Conservation (phyloP, 306 rosid genomes). For the Glycine tomentella region DNA sequence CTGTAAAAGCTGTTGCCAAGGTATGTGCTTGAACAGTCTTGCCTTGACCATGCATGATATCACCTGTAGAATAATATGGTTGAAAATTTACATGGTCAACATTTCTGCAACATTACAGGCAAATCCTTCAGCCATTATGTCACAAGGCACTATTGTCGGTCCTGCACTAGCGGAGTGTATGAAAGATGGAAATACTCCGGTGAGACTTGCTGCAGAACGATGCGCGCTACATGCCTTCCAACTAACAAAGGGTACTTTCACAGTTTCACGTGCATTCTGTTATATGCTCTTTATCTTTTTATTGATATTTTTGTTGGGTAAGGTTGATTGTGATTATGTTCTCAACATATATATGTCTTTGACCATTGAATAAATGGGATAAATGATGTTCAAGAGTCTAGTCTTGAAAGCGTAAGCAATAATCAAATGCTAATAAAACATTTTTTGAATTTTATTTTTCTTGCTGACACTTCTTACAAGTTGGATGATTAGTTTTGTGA, state of each 20-base stretch:
- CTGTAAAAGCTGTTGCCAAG: conserved; percentile 84
- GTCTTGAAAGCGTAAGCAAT: conserved; percentile 5
- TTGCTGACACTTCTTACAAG: background rate
- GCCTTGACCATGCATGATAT: background rate
- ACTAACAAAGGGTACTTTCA: conserved; percentile 73
- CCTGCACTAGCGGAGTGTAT: conserved; percentile 87
- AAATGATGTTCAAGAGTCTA: conserved; percentile 20
- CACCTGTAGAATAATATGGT: conserved; percentile 1
- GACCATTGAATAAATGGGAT: background rate
- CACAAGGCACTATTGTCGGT: conserved; percentile 64
- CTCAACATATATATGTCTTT: background rate
- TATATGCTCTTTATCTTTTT: conserved; percentile 10
- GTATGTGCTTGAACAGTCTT: conserved; percentile 53
- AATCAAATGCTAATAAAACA: background rate
- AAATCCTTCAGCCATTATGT: conserved; percentile 63
- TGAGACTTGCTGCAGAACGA: conserved; percentile 96
- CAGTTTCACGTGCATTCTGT: conserved; percentile 42
- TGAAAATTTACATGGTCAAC: conserved; percentile 14
- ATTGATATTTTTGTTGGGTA: background rate
- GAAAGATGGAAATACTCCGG: conserved; percentile 89
- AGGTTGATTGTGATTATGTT: conserved; percentile 9
- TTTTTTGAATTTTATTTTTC: background rate
- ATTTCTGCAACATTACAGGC: conserved; percentile 61
- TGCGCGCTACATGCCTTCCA: conserved; percentile 83
- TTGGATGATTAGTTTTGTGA: conserved; percentile 25